A percentile compares a stretch with the other conserved stretches of the same genome.
phyloP scores from a whole-genome alignment of 2,329 filamentous ascomycete genomes.

The Parastagonospora nodorum region DNA sequence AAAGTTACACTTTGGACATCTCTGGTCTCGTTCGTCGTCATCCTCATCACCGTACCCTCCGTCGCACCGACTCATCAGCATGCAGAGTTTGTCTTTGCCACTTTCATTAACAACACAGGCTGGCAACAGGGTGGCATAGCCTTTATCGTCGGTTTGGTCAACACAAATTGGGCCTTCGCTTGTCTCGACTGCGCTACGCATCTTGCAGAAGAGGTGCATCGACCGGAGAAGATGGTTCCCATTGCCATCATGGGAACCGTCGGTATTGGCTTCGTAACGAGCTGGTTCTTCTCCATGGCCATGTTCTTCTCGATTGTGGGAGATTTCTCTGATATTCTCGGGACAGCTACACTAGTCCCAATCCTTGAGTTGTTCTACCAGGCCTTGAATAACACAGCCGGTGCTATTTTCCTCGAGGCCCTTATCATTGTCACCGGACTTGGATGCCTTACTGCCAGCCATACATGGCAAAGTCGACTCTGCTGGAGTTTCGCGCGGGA shows the following conservation, averaged over 20 bases:
- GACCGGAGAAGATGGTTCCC: slow-evolving; percentile 55
- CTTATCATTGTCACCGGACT: slow-evolving; percentile 55
- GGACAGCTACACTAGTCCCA: slow-evolving; percentile 51
- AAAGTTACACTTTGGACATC: slow-evolving; percentile 53
- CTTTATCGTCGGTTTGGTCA: slow-evolving; percentile 59
- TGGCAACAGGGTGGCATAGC: slow-evolving; percentile 55
- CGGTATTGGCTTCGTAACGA: slow-evolving; percentile 55
- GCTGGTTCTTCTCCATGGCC: slow-evolving; percentile 54
- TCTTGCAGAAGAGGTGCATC: slow-evolving; percentile 57
- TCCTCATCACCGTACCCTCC: slow-evolving; percentile 55
- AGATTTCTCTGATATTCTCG: slow-evolving; percentile 50
- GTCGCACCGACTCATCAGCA: slow-evolving; percentile 51
- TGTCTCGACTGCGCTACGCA: slow-evolving; percentile 58
- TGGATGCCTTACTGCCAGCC: slow-evolving; percentile 53
- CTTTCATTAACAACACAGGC: slow-evolving; percentile 58
- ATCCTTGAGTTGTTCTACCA: slow-evolving; percentile 55
- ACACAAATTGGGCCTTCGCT: slow-evolving; percentile 57
- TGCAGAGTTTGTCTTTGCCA: slow-evolving; percentile 58
- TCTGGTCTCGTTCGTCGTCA: slow-evolving; percentile 54
- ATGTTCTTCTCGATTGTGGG: slow-evolving; percentile 58
- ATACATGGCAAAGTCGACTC: slow-evolving; percentile 58
- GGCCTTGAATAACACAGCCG: slow-evolving; percentile 49
- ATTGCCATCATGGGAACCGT: slow-evolving; percentile 58
- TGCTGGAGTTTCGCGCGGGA: slow-evolving; percentile 61
- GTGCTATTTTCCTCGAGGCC: slow-evolving; percentile 54